Evolutionary conservation across 225 moss, liverwort and hornwort genomes (phyloP), one percentile per base, ranked within the genome.

Genomic region (Pleurozium schreberi): DNA sequence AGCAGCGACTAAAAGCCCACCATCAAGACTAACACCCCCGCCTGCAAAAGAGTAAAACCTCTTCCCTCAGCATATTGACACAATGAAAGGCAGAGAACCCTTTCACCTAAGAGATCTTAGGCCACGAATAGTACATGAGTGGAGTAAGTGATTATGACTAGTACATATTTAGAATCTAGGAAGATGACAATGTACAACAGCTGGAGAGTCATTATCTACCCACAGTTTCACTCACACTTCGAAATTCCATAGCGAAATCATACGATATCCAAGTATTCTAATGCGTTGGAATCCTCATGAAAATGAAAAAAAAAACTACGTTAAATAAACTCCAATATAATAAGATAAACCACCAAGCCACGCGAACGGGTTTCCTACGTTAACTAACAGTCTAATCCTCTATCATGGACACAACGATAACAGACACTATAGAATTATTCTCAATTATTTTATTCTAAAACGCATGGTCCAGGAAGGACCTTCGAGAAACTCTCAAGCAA

Each of bases 1-100:
- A 64, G 96, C 94, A 80, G 95, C 90, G 49, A 88, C 91, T 73
- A 97, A 87, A 50, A 98, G 89, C 36, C 98, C 98, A 80, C 92
- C 94, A 83, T 95, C 95, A 14, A 95, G 92, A 86, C 88, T 88
- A 85, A 74, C 84, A 70, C 82, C 49, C 28, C 91, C 91, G n/a
- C 93, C 94, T 94, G 92, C 89, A 89, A 86, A 42, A 50, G 21
- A 26, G 45, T 25, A 45, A 74, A 88, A 59, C 65, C 42, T 58
- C 63, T 66, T 43, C 34, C 66, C 52, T 92, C n/a, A 92, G 33
- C 22, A 53, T 40, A 59, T 60, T 58, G 52, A 65, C 82, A 86
- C 42, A 63, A 62, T 43, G 55, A 43, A 65, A 83, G 55, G 38
- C 40, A 76, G 69, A 50, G 53, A 60, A 77, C 30, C 31, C 23